These are phyloP conservation scores for Ogataea siamensis DNA, from an alignment of 805 yeast genomes.

Conservation along the genomic window DNA sequence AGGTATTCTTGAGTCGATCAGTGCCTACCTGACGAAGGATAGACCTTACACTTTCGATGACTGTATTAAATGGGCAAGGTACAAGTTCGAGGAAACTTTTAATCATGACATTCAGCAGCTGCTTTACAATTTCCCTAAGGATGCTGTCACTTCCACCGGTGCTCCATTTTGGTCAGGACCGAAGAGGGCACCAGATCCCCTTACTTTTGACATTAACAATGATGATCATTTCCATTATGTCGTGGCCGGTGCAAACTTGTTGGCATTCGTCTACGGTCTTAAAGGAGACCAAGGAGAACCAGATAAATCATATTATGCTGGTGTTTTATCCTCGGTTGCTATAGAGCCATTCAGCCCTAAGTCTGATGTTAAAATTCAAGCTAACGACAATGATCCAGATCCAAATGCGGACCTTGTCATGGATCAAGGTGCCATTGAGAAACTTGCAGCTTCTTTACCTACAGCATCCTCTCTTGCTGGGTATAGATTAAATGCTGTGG, in stretches of 20 bases:
- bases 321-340: conserved; percentile 48
- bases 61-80: conserved; percentile 93
- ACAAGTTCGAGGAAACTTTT: conserved; percentile 82
- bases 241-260: conserved; percentile 85
- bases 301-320: conserved; percentile 45
- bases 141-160: conserved; percentile 86
- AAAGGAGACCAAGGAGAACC: conserved; percentile 65
- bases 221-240: conserved; percentile 79
- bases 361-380: conserved; percentile 76
- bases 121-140: conserved; percentile 91
- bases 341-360: conserved; percentile 73
- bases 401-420: conserved; percentile 56
- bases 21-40: conserved; percentile 62
- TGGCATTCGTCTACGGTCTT: conserved; percentile 87
- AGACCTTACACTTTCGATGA: conserved; percentile 91
- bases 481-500: conserved; percentile 82
- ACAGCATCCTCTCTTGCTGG: conserved; percentile 87
- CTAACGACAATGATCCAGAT: conserved; percentile 83
- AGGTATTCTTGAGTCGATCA: conserved; percentile 77
- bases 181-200: conserved; percentile 91
- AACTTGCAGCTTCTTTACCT: conserved; percentile 77
- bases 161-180: conserved; percentile 98
- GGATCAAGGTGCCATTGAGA: conserved; percentile 64
- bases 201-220: conserved; percentile 70
- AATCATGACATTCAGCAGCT: conserved; percentile 85